phyloP scores from a whole-genome alignment of 108 stramenopile genomes.

The Thalassiosira profunda region DNA sequence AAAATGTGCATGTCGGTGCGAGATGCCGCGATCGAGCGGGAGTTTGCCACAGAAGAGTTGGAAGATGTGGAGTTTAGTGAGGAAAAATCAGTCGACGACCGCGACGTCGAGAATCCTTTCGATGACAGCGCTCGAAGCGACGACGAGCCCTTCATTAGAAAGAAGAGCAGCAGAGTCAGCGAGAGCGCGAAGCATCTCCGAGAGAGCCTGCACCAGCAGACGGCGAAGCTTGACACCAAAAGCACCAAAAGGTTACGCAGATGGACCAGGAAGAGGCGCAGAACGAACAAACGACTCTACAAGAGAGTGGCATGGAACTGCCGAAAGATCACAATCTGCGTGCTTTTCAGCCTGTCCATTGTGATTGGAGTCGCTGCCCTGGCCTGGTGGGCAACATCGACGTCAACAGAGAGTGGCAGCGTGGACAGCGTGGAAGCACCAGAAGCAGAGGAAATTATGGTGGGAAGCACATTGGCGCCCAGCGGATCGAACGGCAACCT shows the following conservation, averaged over 20 bases:
- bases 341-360: slow-evolving; percentile 12
- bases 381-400: slow-evolving; percentile 3
- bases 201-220: background rate
- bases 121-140: slow-evolving; percentile 6
- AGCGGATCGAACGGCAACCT: background rate
- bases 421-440: background rate
- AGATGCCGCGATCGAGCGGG: slow-evolving; percentile 24
- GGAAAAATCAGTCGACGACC: background rate
- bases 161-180: background rate
- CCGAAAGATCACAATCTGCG: slow-evolving; percentile 24
- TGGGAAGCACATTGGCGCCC: slow-evolving; percentile 5
- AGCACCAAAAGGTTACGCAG: background rate
- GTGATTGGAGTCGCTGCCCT: slow-evolving; percentile 5
- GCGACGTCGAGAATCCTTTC: slow-evolving; percentile 2
- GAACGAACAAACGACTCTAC: slow-evolving; percentile 29
- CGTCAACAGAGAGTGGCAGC: background rate
- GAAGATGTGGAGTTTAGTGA: slow-evolving; percentile 26
- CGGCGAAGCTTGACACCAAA: background rate
- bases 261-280: slow-evolving; percentile 8
- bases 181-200: background rate
- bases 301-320: slow-evolving; percentile 47
- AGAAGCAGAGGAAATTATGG: background rate
- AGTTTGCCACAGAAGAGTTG: slow-evolving; percentile 27
- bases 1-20: slow-evolving; percentile 12
- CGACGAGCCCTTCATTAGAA: background rate